Evolutionary conservation across 768 basidiomycete species (phyloP).

Genomic region (Cystobasidium tubakii): DNA sequence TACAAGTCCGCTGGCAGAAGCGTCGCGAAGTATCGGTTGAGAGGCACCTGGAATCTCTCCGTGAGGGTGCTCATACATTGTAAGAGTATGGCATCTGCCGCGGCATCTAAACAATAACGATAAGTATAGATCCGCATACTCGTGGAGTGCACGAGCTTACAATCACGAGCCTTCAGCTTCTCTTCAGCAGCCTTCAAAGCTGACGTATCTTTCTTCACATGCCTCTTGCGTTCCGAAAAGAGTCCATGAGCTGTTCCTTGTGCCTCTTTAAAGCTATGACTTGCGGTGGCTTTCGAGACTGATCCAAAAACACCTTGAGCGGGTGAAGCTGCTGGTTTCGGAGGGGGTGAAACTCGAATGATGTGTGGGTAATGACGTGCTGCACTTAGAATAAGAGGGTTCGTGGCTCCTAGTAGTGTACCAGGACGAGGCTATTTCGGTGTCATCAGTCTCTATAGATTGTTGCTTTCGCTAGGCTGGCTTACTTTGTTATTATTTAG

Average conservation of each 20-base stretch:
- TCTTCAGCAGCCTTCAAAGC: constrained; percentile 34
- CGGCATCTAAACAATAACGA: too few relatives aligned
- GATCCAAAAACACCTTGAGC: constrained; percentile 9
- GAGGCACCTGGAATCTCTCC: constrained; percentile 71
- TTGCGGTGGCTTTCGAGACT: not conserved
- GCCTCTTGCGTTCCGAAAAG: constrained; percentile 40
- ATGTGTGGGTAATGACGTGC: constrained; percentile 79
- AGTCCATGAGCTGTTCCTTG: constrained; percentile 37
- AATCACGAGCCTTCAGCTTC: constrained; percentile 36
- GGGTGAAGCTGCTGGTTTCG: not conserved
- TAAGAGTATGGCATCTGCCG: constrained; percentile 56
- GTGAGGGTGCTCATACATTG: constrained; percentile 47
- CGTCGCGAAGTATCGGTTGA: constrained; percentile 83
- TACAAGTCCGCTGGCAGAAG: constrained; percentile 58
- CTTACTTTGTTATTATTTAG: constrained; percentile 72
- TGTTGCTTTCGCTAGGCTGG: not conserved
- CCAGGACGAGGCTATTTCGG: constrained; percentile 54
- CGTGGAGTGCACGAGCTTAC: too few relatives aligned
- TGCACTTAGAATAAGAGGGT: constrained; percentile 73
- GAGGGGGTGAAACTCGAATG: constrained; percentile 55
- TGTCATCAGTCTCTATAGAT: too few relatives aligned
- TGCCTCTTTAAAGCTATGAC: constrained; percentile 20
- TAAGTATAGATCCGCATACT: too few relatives aligned
- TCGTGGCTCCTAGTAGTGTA: constrained; percentile 74
- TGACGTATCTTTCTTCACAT: constrained; percentile 41